These are phyloP conservation scores for Hyparrhenia diplandra DNA, from an alignment of 176 grass and related monocot species.

Conservation along the genomic window DNA sequence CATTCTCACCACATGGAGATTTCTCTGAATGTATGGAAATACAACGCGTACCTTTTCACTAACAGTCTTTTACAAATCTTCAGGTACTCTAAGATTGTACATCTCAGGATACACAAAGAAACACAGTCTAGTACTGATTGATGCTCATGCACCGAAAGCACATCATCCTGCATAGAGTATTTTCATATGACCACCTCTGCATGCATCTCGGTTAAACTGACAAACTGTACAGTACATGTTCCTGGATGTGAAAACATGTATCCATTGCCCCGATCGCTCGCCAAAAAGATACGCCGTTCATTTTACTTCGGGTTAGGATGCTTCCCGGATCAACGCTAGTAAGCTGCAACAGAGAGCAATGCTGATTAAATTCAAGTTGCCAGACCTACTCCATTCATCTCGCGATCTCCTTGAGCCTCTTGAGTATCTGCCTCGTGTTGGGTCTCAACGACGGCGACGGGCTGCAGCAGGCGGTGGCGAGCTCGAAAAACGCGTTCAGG, in stretches of 20 bases:
- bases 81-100: neutral
- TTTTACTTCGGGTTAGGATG: neutral
- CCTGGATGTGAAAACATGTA: neutral
- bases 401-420: conserved; percentile 57
- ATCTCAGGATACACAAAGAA: neutral
- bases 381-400: conserved; percentile 21
- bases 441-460: conserved; percentile 77
- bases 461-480: conserved; percentile 60
- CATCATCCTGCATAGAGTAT: neutral
- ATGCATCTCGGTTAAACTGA: neutral
- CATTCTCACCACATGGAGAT: neutral
- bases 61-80: neutral
- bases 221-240: neutral
- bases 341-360: neutral
- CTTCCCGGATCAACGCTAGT: neutral
- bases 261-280: neutral
- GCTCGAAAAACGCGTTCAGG: conserved; percentile 48
- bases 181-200: neutral
- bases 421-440: conserved; percentile 47
- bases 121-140: neutral
- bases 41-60: conserved; percentile 2
- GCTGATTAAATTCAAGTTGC: conserved; percentile 8
- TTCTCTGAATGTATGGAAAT: neutral
- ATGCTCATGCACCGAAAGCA: neutral
- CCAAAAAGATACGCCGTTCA: neutral